Evolutionary conservation across 768 basidiomycete genomes (phyloP), one percentile per base, ranked within the genome.

Genomic region (Tephrocybe sp.): DNA sequence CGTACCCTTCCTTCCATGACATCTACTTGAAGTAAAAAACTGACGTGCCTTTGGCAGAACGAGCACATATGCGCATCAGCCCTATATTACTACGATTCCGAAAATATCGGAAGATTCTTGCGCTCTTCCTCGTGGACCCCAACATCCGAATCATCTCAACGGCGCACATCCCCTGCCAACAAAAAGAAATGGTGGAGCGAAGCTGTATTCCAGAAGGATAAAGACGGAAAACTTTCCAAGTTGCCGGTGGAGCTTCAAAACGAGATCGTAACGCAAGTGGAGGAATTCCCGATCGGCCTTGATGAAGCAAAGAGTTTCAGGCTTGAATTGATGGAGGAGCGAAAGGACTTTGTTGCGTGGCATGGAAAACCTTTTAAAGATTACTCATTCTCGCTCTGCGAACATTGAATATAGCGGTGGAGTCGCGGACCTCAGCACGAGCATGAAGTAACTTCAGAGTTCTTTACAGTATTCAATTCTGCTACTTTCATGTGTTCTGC

Each of bases 311-410:
- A 59, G 39, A 37, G 49, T 12, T 16, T 56, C 16, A 50, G 63
- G 44, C 16, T 55, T 4, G 41, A 59, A 46, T 32, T 67, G 49
- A 63, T 66, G 61, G 36, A 60, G 31, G 64, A 68, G 58, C 40
- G 61, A 35, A 54, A 44, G 36, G 15, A 15, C 4, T 63, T 51
- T 49, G 56, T 52, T 4, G 22, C 25, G 8, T 9, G 37, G n/a
- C 52, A 55, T 2, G 32, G 44, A 22, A 12, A 44, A 2, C 15
- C 25, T 4, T 39, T 49, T 13, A 13, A 41, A 6, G 5, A 19
- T 12, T 9, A 16, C n/a, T 30, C 25, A 5, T 52, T 60, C 43
- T 50, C 53, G 1, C 49, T 62, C n/a, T 60, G 60, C 40, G 60
- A 61, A 44, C 55, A 61, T 49, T 61, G n/a, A n/a, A n/a, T n/a